Conservation (phyloP, 1,284 basidiomycete species). For the Tetrapyrgos nigripes region DNA sequence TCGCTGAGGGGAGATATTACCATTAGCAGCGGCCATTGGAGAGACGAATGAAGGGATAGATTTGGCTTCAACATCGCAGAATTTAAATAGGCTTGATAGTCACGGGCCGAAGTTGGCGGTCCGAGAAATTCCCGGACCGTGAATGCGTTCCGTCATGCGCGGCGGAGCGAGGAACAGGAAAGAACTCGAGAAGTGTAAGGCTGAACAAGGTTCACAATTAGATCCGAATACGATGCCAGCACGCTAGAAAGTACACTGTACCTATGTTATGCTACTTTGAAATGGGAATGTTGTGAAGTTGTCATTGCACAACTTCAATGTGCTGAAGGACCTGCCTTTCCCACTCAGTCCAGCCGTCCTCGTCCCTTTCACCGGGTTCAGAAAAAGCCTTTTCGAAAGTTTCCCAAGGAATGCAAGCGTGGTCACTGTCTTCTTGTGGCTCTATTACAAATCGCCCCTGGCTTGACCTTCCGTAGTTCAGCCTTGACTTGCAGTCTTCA, state of each 20-base stretch:
- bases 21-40: slow-evolving; percentile 47
- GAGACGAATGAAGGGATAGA: background rate
- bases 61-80: background rate
- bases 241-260: background rate
- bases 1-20: slow-evolving; percentile 17
- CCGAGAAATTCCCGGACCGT: background rate
- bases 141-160: background rate
- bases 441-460: slow-evolving; percentile 82
- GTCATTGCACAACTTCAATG: slow-evolving; percentile 49
- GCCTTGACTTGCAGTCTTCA: background rate
- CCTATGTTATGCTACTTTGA: background rate
- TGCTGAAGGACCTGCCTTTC: slow-evolving; percentile 71
- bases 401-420: slow-evolving; percentile 78
- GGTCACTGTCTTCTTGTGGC: slow-evolving; percentile 48
- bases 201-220: background rate
- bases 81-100: background rate
- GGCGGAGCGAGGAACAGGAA: background rate
- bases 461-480: slow-evolving; percentile 47
- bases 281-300: background rate
- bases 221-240: background rate
- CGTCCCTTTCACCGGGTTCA: slow-evolving; percentile 58
- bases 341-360: slow-evolving; percentile 74
- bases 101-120: background rate
- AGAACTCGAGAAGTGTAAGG: background rate
- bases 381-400: slow-evolving; percentile 73